Percentiles rank a stretch among this genome's conserved stretches.
Conservation (phyloP, 192 early-diverging fungal genomes). For the Chytriomyces sp. region DNA sequence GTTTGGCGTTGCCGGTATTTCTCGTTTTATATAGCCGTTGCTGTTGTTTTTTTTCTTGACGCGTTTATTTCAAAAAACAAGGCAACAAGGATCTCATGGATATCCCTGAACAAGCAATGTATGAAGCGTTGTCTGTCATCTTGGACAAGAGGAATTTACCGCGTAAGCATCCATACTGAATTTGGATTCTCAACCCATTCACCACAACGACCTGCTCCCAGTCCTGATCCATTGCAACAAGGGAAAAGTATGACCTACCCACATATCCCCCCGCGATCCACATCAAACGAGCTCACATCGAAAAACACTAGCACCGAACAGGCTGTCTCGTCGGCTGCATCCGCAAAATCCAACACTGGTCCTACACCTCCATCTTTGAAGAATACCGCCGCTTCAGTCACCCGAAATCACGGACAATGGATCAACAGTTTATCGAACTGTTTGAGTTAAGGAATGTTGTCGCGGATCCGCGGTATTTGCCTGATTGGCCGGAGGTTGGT, state of each 20-base stretch:
- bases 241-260: constrained; percentile 74
- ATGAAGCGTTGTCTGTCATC: constrained; percentile 55
- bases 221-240: constrained; percentile 98
- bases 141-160: constrained; percentile 57
- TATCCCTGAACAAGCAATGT: constrained; percentile 59
- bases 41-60: background rate
- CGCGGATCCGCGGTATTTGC: constrained; percentile 48
- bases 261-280: background rate
- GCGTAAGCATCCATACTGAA: constrained; percentile 35
- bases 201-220: constrained; percentile 1
- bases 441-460: constrained; percentile 56
- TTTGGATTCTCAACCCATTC: background rate
- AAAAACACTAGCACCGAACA: constrained; percentile 78
- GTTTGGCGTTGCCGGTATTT: constrained; percentile 96
- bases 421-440: constrained; percentile 67
- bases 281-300: too few relatives aligned
- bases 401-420: constrained; percentile 60
- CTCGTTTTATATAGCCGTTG: background rate
- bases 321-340: constrained; percentile 97
- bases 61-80: background rate
- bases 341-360: constrained; percentile 93
- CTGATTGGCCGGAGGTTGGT: constrained; percentile 56
- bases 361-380: constrained; percentile 93
- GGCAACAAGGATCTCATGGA: constrained; percentile 56
- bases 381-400: constrained; percentile 90